These are phyloP conservation scores for Talaromyces sp. DNA, from an alignment of 2,329 filamentous ascomycete species.

Conservation along the genomic window DNA sequence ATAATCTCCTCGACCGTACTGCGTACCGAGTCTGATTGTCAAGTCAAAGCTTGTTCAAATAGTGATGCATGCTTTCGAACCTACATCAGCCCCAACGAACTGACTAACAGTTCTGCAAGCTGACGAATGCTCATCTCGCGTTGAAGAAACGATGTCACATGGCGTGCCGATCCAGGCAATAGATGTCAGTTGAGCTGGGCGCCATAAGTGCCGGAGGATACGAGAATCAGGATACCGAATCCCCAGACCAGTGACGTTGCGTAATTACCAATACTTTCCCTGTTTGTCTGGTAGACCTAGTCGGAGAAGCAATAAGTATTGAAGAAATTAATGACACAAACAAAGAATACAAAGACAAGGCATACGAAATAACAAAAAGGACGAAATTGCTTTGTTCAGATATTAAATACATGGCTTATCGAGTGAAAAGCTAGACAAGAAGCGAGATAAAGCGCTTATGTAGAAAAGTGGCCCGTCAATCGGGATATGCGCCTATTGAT, in stretches of 20 bases:
- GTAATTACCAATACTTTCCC: not conserved
- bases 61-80: not conserved
- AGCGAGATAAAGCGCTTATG: slow-evolving; percentile 3
- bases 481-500: slow-evolving; percentile 15
- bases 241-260: not conserved
- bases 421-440: not conserved
- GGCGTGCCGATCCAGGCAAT: not conserved
- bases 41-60: not conserved
- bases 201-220: not conserved
- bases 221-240: not conserved
- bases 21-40: not conserved
- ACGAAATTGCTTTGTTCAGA: not conserved
- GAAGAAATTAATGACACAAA: not conserved
- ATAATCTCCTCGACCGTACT: not conserved
- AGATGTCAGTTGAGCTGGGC: not conserved
- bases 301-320: not conserved
- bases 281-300: not conserved
- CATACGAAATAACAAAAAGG: not conserved
- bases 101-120: not conserved
- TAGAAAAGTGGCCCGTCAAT: slow-evolving; percentile 7
- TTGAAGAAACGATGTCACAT: not conserved
- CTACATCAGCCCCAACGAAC: not conserved
- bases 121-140: not conserved
- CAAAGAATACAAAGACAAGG: not conserved
- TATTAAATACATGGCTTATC: slow-evolving; percentile 10